Base-by-base conservation (phyloP, 2,329 filamentous ascomycete species). In the Elsinoe perseae region DNA sequence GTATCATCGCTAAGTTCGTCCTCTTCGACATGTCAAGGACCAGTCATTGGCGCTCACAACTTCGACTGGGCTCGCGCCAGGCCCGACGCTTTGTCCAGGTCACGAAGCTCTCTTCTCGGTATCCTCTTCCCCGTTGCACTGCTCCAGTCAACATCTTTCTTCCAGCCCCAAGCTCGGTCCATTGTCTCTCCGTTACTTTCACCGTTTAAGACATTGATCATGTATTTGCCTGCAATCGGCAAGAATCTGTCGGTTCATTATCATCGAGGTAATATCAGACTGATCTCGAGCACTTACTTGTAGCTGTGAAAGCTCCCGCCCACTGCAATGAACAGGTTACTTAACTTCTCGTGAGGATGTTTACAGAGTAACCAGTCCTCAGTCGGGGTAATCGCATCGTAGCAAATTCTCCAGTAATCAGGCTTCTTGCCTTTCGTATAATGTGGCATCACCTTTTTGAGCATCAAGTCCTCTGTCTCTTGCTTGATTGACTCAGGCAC, bases 281-380 rank as follows among this genome's bases (percentile, higher is more conserved):
- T 38, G 20, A 12, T 36, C 8, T 34, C 21, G 21, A 36, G 28
- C 36, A 84, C 48, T 36, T 52, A 52, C 66, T 85, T 85, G 76
- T 79, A 84, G 27, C 78, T 77, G 64, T 85, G 82, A 60, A 84
- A 83, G 10, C 80, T 84, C 1, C 83, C 82, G 10, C 80, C 82
- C 0, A 78, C 79, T 0, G 82, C 82, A 21, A 86, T 65, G 65
- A 78, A 84, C 12, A 86, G 67, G 58, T 80, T 80, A 65, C 65
- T 18, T 64, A 78, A 61, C 8, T 73, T 68, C 4, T 73, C 67
- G 59, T 80, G 73, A 2, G 80, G 76, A 64, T 79, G 75, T 27
- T 60, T 66, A 6, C 76, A 75, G 62, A 85, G 78, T 54, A 85
- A 71, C 62, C 82, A 82, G 64, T 85, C 81, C 66, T 85, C 80